Conservation (phyloP, 805 yeast species). For the Suhomyces kilbournensis region DNA sequence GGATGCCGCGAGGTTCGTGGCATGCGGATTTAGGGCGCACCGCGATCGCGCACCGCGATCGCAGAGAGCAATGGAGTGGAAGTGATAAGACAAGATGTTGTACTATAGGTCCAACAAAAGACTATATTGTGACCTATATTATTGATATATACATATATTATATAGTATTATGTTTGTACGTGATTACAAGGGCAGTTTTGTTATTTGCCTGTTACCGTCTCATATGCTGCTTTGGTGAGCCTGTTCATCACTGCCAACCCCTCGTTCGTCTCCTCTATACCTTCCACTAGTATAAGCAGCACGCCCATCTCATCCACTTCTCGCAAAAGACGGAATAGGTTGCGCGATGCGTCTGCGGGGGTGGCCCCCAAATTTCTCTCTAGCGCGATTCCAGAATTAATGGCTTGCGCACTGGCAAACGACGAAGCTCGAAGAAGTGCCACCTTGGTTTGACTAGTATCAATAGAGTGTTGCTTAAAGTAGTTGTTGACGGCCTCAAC, state of each 20-base stretch:
- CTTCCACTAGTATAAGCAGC: constrained; percentile 79
- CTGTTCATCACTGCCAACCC: constrained; percentile 96
- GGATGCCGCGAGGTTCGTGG: neutral
- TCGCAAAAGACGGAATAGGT: constrained; percentile 69
- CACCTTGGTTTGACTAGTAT: constrained; percentile 28
- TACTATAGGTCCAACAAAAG: no score
- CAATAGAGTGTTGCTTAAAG: constrained; percentile 13
- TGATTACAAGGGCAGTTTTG: no score
- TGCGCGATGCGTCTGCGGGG: constrained; percentile 67
- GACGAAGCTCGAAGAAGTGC: constrained; percentile 51
- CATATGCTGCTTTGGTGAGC: constrained; percentile 75
- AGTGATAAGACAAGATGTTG: no score
- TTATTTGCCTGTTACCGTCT: constrained; percentile 16
- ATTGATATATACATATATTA: no score
- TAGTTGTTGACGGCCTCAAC: constrained; percentile 27
- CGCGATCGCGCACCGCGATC: no score
- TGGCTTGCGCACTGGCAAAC: constrained; percentile 23
- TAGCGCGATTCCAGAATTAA: constrained; percentile 12
- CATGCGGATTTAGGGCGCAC: neutral
- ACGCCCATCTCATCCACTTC: constrained; percentile 69
- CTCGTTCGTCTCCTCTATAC: constrained; percentile 68
- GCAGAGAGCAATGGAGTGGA: no score
- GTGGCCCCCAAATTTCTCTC: constrained; percentile 42
- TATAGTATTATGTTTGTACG: no score
- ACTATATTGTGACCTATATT: no score